Evolutionary conservation across 2,329 filamentous ascomycete genomes (phyloP).

Genomic region (Ambrosiella cleistominuta): DNA sequence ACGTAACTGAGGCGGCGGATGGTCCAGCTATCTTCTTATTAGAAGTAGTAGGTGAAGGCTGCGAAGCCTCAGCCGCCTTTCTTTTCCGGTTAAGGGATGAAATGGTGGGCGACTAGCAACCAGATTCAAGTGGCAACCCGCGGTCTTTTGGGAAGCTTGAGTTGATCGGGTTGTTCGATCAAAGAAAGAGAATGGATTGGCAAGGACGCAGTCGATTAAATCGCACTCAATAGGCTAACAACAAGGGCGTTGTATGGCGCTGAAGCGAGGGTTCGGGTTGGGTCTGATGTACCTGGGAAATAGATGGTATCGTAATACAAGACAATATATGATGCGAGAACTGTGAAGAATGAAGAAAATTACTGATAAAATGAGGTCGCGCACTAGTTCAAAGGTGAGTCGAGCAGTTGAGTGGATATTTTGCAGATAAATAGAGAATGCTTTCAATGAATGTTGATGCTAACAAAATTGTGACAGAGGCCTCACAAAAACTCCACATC

Average conservation of each 20-base stretch:
- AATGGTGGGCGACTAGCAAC: slow-evolving; percentile 27
- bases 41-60: slow-evolving; percentile 26
- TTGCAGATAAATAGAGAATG: too few relatives aligned
- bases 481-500: too few relatives aligned
- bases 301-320: too few relatives aligned
- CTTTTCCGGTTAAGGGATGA: slow-evolving; percentile 41
- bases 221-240: not conserved
- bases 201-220: not conserved
- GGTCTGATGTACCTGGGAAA: too few relatives aligned
- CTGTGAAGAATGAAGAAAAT: too few relatives aligned
- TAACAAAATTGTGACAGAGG: too few relatives aligned
- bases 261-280: too few relatives aligned
- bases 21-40: slow-evolving; percentile 32
- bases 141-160: not conserved
- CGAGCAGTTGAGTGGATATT: too few relatives aligned
- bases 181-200: not conserved
- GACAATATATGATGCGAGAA: too few relatives aligned
- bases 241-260: not conserved
- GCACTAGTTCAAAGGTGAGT: too few relatives aligned
- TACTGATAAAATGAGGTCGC: too few relatives aligned
- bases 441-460: too few relatives aligned
- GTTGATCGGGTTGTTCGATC: not conserved
- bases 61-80: slow-evolving; percentile 45
- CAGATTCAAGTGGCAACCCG: not conserved
- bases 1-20: slow-evolving; percentile 30